Evolutionary conservation across 441 rosid genomes (phyloP).

Genomic region (Pelargonium australe): DNA sequence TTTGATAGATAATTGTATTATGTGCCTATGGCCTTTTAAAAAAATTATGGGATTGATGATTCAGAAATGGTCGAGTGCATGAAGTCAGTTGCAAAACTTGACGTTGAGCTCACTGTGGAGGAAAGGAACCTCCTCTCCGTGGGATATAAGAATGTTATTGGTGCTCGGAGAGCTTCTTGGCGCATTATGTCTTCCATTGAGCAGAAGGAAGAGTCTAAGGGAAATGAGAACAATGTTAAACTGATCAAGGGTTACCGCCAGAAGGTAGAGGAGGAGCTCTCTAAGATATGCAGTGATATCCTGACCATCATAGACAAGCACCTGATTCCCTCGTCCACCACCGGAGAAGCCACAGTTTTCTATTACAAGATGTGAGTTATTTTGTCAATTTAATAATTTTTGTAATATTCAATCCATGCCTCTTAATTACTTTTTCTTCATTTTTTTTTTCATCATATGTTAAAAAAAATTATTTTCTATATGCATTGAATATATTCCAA

Average conservation of each 20-base stretch:
- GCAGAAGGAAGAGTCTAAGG: conserved; percentile 26
- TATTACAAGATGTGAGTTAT: conserved; percentile 80
- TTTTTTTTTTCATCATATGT: too few relatives aligned
- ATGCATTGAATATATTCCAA: neutral
- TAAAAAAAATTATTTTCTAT: too few relatives aligned
- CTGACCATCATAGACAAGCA: conserved; percentile 76
- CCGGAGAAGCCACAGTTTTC: conserved; percentile 98
- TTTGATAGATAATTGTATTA: neutral
- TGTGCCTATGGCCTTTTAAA: neutral
- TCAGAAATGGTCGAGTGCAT: conserved; percentile 17
- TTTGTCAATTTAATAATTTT: neutral
- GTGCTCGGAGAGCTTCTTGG: conserved; percentile 27
- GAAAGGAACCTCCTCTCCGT: conserved; percentile 24
- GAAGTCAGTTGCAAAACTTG: conserved; percentile 17
- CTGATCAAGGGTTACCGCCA: conserved; percentile 76
- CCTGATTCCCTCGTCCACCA: conserved; percentile 69
- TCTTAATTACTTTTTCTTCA: neutral
- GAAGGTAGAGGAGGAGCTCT: conserved; percentile 94
- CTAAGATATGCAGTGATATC: conserved; percentile 76
- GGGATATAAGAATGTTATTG: conserved; percentile 27
- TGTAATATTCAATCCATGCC: neutral
- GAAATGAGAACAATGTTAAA: conserved; percentile 27
- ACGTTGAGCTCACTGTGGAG: conserved; percentile 24
- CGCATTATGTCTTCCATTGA: conserved; percentile 26
- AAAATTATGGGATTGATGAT: neutral